Evolutionary conservation across 192 early-diverging fungal genomes (phyloP), one percentile per base, ranked within the genome.

Genomic region (Backusella tarrabulga): DNA sequence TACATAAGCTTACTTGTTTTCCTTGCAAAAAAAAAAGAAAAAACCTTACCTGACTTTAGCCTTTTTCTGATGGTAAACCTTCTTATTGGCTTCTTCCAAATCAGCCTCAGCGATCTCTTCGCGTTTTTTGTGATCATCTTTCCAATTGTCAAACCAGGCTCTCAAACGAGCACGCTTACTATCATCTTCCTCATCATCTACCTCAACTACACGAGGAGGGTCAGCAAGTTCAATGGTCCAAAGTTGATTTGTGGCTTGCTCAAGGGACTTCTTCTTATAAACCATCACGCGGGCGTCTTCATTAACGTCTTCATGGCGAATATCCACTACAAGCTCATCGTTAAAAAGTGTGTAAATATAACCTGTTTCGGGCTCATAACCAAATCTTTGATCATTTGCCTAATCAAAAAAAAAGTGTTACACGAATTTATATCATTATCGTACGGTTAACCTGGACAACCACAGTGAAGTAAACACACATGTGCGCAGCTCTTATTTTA

Each of bases 311-410:
- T 69, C 75, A 21, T 73, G 52, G 12, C 50, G 63, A 35, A 81
- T 76, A 46, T 81, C 76, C 0, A 69, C 32, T 1, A 81, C 80
- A 26, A 74, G 29, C 40, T 77, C 54, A 23, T 70, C 63, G 42
- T 81, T 60, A 56, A 26, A 66, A n/a, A 81, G 21, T 21, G 63
- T 54, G 32, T 76, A 81, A 60, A 81, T 77, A 42, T 73, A 77
- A 34, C 72, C 71, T 26, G 32, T 46, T 34, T 67, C 66, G 15
- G 68, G 35, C n/a, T 78, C 74, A 74, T 82, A 82, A 7, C 81
- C 81, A 38, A 78, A 82, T n/a, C 81, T 70, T 36, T 82, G 81
- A 34, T 79, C 76, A 17, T 79, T 67, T 40, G 81, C 77, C 77
- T 79, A 52, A 32, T 19, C 67, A 35, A 46, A 34, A 32, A 68